phyloP scores from a whole-genome alignment of 1,284 basidiomycete species.

The Ceratobasidium sp. region DNA sequence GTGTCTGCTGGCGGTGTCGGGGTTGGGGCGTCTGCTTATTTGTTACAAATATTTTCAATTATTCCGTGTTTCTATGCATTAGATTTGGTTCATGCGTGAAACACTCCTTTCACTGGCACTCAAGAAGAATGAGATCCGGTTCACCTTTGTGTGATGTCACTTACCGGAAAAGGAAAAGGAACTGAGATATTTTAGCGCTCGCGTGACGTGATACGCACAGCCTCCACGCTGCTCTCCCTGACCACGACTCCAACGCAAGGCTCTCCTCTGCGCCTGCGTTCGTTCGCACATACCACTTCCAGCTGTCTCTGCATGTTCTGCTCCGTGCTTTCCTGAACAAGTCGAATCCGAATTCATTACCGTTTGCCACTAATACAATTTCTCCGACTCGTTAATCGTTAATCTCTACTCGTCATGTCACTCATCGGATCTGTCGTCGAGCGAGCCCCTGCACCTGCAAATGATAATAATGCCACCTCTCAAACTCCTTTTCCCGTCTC shows the following conservation, averaged over 20 bases:
- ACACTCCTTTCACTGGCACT: too few relatives aligned
- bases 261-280: slow-evolving; percentile 1
- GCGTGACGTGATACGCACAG: slow-evolving; percentile 13
- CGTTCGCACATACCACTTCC: slow-evolving; percentile 12
- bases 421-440: slow-evolving; percentile 47
- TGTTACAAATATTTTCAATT: too few relatives aligned
- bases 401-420: slow-evolving; percentile 26
- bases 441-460: slow-evolving; percentile 20
- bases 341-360: slow-evolving; percentile 3
- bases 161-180: slow-evolving; percentile 12
- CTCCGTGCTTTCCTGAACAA: slow-evolving; percentile 12
- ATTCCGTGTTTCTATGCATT: too few relatives aligned
- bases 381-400: neutral
- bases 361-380: slow-evolving; percentile 2
- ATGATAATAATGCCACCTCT: slow-evolving; percentile 24
- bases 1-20: too few relatives aligned
- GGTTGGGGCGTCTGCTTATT: too few relatives aligned
- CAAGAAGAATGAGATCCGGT: too few relatives aligned
- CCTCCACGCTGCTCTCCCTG: neutral
- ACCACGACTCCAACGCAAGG: slow-evolving; percentile 18
- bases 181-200: slow-evolving; percentile 2
- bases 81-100: too few relatives aligned
- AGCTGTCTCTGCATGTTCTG: slow-evolving; percentile 24
- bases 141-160: neutral
- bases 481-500: slow-evolving; percentile 39